Evolutionary conservation across 495 filamentous ascomycete genomes (phyloP).

Genomic region (Neurospora africana): DNA sequence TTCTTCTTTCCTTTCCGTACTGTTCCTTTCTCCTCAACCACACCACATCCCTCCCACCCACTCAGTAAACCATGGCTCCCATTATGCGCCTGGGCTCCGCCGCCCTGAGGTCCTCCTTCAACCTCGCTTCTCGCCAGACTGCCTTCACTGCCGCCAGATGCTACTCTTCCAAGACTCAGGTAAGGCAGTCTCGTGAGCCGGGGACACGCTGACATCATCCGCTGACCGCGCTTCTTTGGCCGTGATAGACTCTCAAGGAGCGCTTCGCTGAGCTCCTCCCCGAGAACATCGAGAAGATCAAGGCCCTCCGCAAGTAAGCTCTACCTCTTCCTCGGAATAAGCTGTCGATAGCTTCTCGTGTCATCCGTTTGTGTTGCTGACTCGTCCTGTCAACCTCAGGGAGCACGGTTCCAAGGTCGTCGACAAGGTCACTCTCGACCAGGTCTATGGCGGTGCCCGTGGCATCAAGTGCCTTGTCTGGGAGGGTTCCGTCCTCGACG

Average conservation of each 20-base stretch:
- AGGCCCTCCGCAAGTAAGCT: slow-evolving; percentile 85
- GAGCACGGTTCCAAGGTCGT: slow-evolving; percentile 90
- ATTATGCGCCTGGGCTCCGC: slow-evolving; percentile 65
- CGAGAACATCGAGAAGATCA: slow-evolving; percentile 96
- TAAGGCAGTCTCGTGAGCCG: slow-evolving; percentile 29
- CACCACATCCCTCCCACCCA: slow-evolving; percentile 5
- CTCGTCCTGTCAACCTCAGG: slow-evolving; percentile 33
- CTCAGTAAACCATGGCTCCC: slow-evolving; percentile 55
- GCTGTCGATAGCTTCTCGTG: background rate
- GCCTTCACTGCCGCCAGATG: slow-evolving; percentile 73
- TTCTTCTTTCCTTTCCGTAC: slow-evolving; percentile 12
- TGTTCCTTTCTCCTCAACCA: slow-evolving; percentile 20
- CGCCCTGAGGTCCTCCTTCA: slow-evolving; percentile 61
- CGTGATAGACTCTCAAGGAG: slow-evolving; percentile 81
- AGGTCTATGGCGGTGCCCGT: slow-evolving; percentile 98
- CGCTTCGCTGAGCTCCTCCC: slow-evolving; percentile 93
- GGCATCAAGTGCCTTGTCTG: slow-evolving; percentile 97
- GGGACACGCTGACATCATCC: slow-evolving; percentile 15
- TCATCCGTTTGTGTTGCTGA: slow-evolving; percentile 6
- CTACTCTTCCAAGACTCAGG: slow-evolving; percentile 89
- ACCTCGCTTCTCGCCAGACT: slow-evolving; percentile 50
- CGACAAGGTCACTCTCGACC: slow-evolving; percentile 96
- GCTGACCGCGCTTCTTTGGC: slow-evolving; percentile 19
- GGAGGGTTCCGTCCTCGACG: slow-evolving; percentile 97
- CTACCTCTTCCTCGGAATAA: background rate